Conservation (phyloP, 1,284 basidiomycete species). For the Peniophora sp. region DNA sequence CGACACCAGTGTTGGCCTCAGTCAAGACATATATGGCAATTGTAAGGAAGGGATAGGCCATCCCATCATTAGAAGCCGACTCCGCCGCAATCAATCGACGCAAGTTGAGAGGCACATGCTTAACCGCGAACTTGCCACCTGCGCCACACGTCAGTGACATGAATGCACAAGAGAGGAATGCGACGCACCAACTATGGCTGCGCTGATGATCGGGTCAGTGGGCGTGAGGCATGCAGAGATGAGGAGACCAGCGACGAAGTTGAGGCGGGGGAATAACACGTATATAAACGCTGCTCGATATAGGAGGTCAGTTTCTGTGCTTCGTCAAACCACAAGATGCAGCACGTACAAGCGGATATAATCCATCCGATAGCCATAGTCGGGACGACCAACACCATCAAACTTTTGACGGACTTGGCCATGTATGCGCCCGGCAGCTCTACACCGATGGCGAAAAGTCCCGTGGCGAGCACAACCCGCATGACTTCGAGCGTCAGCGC, state of each 20-base stretch:
- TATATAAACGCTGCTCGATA: slow-evolving; percentile 44
- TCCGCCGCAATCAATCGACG: slow-evolving; percentile 86
- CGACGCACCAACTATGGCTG: slow-evolving; percentile 45
- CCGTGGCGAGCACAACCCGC: slow-evolving; percentile 61
- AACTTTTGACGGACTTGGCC: slow-evolving; percentile 48
- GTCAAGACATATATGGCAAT: slow-evolving; percentile 84
- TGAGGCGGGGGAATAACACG: slow-evolving; percentile 61
- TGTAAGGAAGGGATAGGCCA: slow-evolving; percentile 89
- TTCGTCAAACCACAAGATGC: not conserved
- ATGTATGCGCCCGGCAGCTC: slow-evolving; percentile 66
- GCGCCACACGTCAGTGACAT: slow-evolving; percentile 25
- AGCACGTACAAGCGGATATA: slow-evolving; percentile 45
- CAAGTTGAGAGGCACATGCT: slow-evolving; percentile 81
- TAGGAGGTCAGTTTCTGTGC: too few relatives aligned
- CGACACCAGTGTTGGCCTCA: slow-evolving; percentile 54
- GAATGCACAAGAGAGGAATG: not conserved
- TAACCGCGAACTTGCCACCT: slow-evolving; percentile 85
- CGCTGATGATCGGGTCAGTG: slow-evolving; percentile 82
- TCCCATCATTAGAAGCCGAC: slow-evolving; percentile 81
- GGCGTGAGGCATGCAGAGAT: slow-evolving; percentile 90
- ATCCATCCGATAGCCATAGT: slow-evolving; percentile 78
- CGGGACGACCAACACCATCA: slow-evolving; percentile 62
- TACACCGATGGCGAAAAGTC: slow-evolving; percentile 68
- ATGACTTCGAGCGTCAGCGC: slow-evolving; percentile 73
- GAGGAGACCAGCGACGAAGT: slow-evolving; percentile 70